A percentile compares a stretch with the other conserved stretches of the same genome.
Conservation (phyloP, 768 basidiomycete species). For the Tephrocybe sp. region DNA sequence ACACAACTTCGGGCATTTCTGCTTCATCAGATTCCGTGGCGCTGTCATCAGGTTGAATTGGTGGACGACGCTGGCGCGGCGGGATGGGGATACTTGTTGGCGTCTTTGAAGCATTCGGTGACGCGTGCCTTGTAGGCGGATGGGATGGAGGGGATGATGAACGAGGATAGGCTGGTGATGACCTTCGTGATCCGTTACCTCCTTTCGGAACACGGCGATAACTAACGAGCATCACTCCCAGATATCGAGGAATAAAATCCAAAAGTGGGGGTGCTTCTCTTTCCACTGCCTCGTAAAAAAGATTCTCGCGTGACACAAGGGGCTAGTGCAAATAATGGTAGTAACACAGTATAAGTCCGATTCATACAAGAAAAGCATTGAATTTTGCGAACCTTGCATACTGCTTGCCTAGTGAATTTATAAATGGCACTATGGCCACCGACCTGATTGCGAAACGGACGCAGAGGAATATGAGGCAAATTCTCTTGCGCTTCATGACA, state of each 20-base stretch:
- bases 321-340: constrained; percentile 53
- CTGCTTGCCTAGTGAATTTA: constrained; percentile 95
- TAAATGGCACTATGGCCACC: constrained; percentile 97
- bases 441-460: constrained; percentile 96
- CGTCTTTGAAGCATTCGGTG: constrained; percentile 23
- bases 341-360: constrained; percentile 20
- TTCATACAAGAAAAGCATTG: constrained; percentile 12
- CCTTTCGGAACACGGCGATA: constrained; percentile 75
- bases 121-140: constrained; percentile 19
- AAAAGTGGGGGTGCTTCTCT: constrained; percentile 89
- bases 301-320: constrained; percentile 92
- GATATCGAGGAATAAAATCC: constrained; percentile 94
- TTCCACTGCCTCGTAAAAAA: constrained; percentile 97
- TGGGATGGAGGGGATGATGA: constrained; percentile 25
- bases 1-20: constrained; percentile 91
- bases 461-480: constrained; percentile 85
- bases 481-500: constrained; percentile 44
- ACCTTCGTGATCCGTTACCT: constrained; percentile 19
- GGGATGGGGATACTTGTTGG: constrained; percentile 19
- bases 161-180: constrained; percentile 18
- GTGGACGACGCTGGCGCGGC: constrained; percentile 13
- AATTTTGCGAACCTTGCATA: constrained; percentile 82
- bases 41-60: constrained; percentile 30
- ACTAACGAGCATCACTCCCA: constrained; percentile 98
- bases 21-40: constrained; percentile 70